phyloP scores from a whole-genome alignment of 2,329 filamentous ascomycete genomes.

The Ophiognomonia clavigignenti-juglandacearum region DNA sequence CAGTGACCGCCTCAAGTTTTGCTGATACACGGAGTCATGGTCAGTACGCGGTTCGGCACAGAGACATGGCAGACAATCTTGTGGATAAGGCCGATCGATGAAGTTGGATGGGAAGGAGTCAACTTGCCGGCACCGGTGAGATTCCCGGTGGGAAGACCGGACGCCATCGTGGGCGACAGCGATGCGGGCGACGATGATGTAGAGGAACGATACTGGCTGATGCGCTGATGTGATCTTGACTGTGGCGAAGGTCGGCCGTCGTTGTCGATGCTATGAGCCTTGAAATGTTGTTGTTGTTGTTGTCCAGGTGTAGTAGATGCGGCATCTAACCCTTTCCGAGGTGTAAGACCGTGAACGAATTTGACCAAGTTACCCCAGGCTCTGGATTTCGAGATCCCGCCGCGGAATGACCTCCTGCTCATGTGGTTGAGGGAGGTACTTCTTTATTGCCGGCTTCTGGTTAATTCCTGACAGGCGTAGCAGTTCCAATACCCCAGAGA shows the following conservation, averaged over 20 bases:
- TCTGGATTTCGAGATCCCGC: not conserved
- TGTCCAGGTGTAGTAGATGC: too few relatives aligned
- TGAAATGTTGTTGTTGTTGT: too few relatives aligned
- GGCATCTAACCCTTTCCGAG: not conserved
- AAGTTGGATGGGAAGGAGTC: too few relatives aligned
- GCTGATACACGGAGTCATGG: conserved; percentile 33
- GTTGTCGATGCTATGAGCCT: not conserved
- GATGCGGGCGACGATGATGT: not conserved
- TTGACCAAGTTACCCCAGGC: not conserved
- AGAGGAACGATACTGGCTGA: too few relatives aligned
- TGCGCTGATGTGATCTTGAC: not conserved
- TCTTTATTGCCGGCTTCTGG: too few relatives aligned
- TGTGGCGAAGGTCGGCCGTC: not conserved
- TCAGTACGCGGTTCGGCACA: not conserved
- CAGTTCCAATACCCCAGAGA: not conserved
- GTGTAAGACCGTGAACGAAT: not conserved
- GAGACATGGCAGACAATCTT: too few relatives aligned
- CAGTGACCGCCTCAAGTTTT: conserved; percentile 64
- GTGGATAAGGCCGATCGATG: too few relatives aligned
- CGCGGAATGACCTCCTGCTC: not conserved
- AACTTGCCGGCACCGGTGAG: conserved; percentile 38
- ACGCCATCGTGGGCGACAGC: conserved; percentile 9
- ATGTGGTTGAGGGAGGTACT: not conserved
- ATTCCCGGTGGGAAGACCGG: conserved; percentile 5
- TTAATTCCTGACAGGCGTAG: too few relatives aligned